Conservation (phyloP, 768 basidiomycete genomes). For the Mycena vitilis region DNA sequence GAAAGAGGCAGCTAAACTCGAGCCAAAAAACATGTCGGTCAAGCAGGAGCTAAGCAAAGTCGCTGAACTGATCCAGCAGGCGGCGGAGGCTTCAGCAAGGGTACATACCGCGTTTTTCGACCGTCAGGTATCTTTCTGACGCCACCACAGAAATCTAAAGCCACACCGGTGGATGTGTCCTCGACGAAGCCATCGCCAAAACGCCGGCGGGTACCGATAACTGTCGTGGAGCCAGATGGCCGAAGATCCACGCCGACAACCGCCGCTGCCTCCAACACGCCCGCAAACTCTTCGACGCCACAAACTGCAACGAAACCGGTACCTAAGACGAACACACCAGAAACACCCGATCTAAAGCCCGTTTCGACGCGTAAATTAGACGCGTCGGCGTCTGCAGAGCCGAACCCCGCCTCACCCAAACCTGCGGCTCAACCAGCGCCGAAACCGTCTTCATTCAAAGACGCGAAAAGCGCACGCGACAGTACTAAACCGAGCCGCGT, state of each 20-base stretch:
- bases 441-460: conserved; percentile 59
- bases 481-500: conserved; percentile 52
- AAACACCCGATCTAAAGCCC: conserved; percentile 44
- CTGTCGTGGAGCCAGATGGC: conserved; percentile 30
- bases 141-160: conserved; percentile 43
- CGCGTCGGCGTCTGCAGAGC: conserved; percentile 10
- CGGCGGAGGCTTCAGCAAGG: conserved; percentile 50
- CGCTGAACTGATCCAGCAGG: conserved; percentile 49
- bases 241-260: conserved; percentile 28
- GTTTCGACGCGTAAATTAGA: conserved; percentile 52
- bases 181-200: conserved; percentile 42
- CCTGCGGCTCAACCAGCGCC: conserved; percentile 17
- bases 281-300: conserved; percentile 18
- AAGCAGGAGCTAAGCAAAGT: conserved; percentile 72
- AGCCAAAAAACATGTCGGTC: conserved; percentile 73
- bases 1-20: conserved; percentile 63
- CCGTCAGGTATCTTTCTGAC: background rate
- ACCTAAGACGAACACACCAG: conserved; percentile 14
- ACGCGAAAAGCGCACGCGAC: conserved; percentile 69
- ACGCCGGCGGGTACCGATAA: conserved; percentile 67
- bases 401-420: conserved; percentile 19
- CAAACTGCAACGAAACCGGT: conserved; percentile 10
- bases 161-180: conserved; percentile 31
- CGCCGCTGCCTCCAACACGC: conserved; percentile 13
- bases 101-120: conserved; percentile 35